phyloP scores from a whole-genome alignment of 2,329 filamentous ascomycete genomes.

The Sporothrix schenckii region DNA sequence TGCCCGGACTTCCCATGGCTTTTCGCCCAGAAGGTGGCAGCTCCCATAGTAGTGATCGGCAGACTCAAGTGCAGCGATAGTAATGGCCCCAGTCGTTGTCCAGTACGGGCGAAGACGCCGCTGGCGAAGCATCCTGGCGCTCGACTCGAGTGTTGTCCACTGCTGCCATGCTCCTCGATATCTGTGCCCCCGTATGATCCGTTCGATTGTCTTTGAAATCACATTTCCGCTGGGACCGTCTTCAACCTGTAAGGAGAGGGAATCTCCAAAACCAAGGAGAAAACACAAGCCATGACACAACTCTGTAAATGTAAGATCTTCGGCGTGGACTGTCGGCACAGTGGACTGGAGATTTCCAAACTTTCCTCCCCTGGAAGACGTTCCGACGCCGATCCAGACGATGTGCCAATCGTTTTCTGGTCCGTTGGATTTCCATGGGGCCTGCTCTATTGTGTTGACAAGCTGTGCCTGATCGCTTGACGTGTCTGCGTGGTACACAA shows the following conservation, averaged over 20 bases:
- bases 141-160: slow-evolving; percentile 9
- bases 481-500: background rate
- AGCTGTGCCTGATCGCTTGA: background rate
- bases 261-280: slow-evolving; percentile 3
- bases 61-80: background rate
- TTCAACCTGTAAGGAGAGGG: background rate
- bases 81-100: background rate
- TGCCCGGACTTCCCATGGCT: background rate
- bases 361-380: background rate
- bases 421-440: background rate
- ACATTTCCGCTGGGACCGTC: background rate
- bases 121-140: background rate
- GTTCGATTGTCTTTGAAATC: background rate
- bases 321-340: background rate
- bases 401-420: background rate
- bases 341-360: no score
- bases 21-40: background rate
- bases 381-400: slow-evolving; percentile 11
- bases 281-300: background rate
- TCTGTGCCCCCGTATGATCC: background rate
- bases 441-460: no score
- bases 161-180: background rate
- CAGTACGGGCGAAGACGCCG: background rate
- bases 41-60: background rate
- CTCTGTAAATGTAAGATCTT: background rate